These are phyloP conservation scores for Kentomonas sorsogonicus DNA, from an alignment of 208 protist genomes.

Conservation along the genomic window DNA sequence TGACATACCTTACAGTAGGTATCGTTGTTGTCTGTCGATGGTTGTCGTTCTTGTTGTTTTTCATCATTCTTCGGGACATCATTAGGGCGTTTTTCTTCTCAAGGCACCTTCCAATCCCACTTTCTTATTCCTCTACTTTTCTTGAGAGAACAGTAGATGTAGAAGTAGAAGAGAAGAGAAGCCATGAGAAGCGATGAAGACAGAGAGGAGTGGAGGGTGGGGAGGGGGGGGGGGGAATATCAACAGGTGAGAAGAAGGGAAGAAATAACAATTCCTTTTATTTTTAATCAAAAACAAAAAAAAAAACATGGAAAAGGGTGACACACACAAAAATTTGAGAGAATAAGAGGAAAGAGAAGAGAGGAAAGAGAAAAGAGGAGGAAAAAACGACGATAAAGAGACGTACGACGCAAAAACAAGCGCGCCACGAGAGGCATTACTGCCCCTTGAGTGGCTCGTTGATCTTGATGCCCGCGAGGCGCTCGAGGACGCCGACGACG, in stretches of 20 bases:
- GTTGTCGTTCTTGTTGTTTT: no score
- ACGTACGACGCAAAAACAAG: slow-evolving; percentile 3
- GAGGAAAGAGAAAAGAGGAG: not conserved
- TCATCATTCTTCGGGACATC: no score
- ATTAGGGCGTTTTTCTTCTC: no score
- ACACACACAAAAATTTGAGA: slow-evolving; percentile 1
- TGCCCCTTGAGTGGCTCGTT: slow-evolving; percentile 37
- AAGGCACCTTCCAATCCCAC: no score
- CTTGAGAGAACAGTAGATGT: no score
- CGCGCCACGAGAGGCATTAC: not conserved
- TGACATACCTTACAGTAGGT: not conserved
- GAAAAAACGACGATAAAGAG: slow-evolving; percentile 6
- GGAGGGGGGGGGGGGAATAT: not conserved
- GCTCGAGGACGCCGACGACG: slow-evolving; percentile 90
- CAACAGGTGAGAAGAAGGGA: slow-evolving; percentile 7
- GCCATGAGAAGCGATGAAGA: slow-evolving; percentile 1
- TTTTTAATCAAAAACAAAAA: not conserved
- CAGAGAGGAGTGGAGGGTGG: not conserved
- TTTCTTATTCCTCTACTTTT: no score
- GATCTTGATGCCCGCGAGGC: slow-evolving; percentile 76
- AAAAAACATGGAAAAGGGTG: not conserved
- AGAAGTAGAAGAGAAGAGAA: slow-evolving; percentile 9
- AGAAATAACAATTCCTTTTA: not conserved
- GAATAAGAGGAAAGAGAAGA: slow-evolving; percentile 7
- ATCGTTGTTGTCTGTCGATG: no score